Conservation (phyloP, 345 rosid species). For the Camelina neglecta region DNA sequence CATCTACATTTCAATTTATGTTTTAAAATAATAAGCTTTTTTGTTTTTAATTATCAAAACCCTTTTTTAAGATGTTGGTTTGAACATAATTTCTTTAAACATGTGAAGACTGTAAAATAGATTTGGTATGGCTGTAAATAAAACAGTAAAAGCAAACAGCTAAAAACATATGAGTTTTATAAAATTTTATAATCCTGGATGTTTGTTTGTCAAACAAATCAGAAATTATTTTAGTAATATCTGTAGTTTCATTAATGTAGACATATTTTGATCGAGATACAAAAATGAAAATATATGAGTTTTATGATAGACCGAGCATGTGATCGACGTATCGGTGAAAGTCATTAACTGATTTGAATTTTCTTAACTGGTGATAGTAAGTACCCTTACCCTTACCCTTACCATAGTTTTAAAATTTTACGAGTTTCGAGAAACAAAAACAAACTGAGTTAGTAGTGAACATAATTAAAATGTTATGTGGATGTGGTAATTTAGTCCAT, state of each 20-base stretch:
- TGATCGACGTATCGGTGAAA: conserved; percentile 20
- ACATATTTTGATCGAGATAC: background rate
- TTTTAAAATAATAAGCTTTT: background rate
- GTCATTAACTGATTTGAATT: background rate
- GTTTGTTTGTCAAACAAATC: background rate
- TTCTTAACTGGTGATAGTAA: conserved; percentile 11
- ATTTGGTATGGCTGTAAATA: background rate
- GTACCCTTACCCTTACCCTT: too few relatives aligned
- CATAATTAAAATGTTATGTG: conserved; percentile 29
- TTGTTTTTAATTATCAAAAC: background rate
- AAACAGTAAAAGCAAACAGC: background rate
- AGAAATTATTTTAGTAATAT: background rate
- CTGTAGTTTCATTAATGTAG: background rate
- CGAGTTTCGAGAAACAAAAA: conserved; percentile 5
- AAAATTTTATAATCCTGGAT: background rate
- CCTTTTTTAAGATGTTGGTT: background rate
- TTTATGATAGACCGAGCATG: conserved; percentile 26
- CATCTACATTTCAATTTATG: background rate
- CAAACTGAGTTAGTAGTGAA: conserved; percentile 6
- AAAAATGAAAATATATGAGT: background rate
- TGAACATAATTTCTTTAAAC: background rate
- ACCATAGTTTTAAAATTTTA: background rate
- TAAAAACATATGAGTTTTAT: background rate
- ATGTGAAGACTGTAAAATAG: background rate
- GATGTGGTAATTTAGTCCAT: conserved; percentile 14